phyloP scores from a whole-genome alignment of 371 early-diverging fungal species.

The Rhizopus sp. region DNA sequence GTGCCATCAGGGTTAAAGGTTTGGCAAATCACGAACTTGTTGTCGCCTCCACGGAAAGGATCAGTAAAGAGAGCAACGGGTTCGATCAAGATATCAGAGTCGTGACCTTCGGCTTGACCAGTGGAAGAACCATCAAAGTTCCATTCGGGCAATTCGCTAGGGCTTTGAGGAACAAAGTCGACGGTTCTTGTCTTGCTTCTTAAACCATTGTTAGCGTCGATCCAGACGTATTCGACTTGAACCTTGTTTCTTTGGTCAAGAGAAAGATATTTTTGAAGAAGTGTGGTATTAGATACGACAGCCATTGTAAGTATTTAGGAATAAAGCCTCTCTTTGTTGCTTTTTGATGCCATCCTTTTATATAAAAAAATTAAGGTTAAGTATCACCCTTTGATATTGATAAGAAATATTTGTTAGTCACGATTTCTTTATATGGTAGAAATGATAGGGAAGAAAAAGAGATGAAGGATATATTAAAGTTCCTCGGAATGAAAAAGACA shows the following conservation, averaged over 20 bases:
- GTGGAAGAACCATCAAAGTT: conserved; percentile 68
- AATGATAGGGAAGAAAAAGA: neutral
- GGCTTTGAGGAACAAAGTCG: conserved; percentile 36
- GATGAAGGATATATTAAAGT: too few species aligned
- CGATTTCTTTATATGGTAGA: conserved; percentile 4
- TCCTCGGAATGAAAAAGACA: too few species aligned
- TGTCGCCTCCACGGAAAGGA: conserved; percentile 65
- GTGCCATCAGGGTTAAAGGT: conserved; percentile 59
- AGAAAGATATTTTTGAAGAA: conserved; percentile 55
- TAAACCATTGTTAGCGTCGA: conserved; percentile 52
- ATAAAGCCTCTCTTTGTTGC: neutral
- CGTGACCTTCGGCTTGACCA: conserved; percentile 61
- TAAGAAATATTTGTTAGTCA: neutral
- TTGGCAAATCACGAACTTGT: conserved; percentile 62
- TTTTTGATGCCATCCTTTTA: neutral
- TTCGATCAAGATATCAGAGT: conserved; percentile 61
- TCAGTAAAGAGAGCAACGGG: conserved; percentile 60
- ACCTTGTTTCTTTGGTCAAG: conserved; percentile 57
- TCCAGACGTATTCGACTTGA: conserved; percentile 66
- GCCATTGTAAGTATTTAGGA: conserved; percentile 22
- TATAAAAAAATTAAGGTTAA: neutral
- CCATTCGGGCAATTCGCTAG: conserved; percentile 59
- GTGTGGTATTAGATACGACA: conserved; percentile 42
- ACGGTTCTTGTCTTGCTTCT: conserved; percentile 57
- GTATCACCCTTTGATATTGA: neutral